Evolutionary conservation across 768 basidiomycete species (phyloP).

Genomic region (Cubamyces sp.): DNA sequence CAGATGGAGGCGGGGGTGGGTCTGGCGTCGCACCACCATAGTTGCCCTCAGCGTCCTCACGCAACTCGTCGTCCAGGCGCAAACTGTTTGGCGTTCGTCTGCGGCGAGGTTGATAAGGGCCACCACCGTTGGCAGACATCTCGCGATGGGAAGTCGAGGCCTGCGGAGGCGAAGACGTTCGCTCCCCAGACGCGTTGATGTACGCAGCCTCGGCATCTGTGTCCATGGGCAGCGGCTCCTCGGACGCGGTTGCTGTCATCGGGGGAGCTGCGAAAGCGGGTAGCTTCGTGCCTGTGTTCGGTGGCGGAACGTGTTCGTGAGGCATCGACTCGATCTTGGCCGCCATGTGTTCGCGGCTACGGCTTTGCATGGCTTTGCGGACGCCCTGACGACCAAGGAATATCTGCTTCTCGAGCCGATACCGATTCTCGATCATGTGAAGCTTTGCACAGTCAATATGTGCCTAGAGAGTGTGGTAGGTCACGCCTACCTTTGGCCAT

Average conservation of each 20-base stretch:
- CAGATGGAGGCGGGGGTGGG: slow-evolving; percentile 24
- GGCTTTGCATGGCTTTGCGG: slow-evolving; percentile 53
- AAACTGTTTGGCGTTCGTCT: neutral
- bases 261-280: slow-evolving; percentile 13
- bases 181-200: slow-evolving; percentile 39
- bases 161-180: neutral
- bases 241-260: slow-evolving; percentile 43
- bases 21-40: slow-evolving; percentile 26
- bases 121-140: neutral
- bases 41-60: slow-evolving; percentile 6
- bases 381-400: slow-evolving; percentile 75
- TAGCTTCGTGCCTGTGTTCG: slow-evolving; percentile 34
- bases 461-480: too few species aligned
- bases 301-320: slow-evolving; percentile 32
- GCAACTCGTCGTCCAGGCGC: neutral
- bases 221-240: slow-evolving; percentile 70
- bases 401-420: slow-evolving; percentile 82
- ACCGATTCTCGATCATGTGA: slow-evolving; percentile 94
- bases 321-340: slow-evolving; percentile 29
- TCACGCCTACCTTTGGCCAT: slow-evolving; percentile 85
- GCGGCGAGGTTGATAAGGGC: slow-evolving; percentile 4
- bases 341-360: slow-evolving; percentile 25
- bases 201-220: slow-evolving; percentile 81
- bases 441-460: slow-evolving; percentile 50
- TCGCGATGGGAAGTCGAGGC: neutral